Base-by-base conservation (phyloP, 495 filamentous ascomycete species). In the Penicillium argentinense region DNA sequence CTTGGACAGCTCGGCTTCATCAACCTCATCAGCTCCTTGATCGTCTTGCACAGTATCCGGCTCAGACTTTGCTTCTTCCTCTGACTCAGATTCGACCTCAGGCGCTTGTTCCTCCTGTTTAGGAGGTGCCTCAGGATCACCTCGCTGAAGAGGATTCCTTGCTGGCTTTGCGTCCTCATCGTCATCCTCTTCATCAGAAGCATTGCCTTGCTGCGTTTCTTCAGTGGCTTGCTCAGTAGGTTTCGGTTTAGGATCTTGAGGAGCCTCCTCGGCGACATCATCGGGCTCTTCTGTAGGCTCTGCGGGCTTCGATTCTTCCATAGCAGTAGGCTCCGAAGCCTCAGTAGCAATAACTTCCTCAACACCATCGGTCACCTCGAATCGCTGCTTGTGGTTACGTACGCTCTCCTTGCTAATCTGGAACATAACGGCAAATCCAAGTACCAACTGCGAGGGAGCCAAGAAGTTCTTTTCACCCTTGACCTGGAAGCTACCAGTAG, bases 331-430 rank as follows among this genome's bases (percentile, higher is more conserved):
- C 24, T 53, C 25, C 9, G 41, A 11, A 11, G 23, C 2, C 21
- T 45, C 52, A 12, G 42, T 44, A 45, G 28, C 18, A 23, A 17
- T 13, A 8, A 47, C 43, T 13, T 22, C 47, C 6, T 52, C 50
- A 51, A 80, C 77, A 22, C 61, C 63, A 17, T 48, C 46, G n/a
- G n/a, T n/a, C 4, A 42, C 29, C 37, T 83, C 77, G 29, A 88
- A 50, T 30, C 85, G 76, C 63, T 84, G 89, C 24, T 83, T 76
- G 68, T 97, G 91, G 39, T 82, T 84, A 21, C 72, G 76, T 56
- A 88, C 87, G 59, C 90, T 95, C 48, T 93, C 86, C 50, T 95
- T 88, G 58, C 89, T 95, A 42, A 98, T 79, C 62, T 80, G 85
- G 63, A 93, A 98, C 64, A 96, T 72, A 29, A 97, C 77, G 3